These are phyloP conservation scores for Diaporthe amygdali DNA, from an alignment of 2,329 filamentous ascomycete genomes.

Conservation along the genomic window DNA sequence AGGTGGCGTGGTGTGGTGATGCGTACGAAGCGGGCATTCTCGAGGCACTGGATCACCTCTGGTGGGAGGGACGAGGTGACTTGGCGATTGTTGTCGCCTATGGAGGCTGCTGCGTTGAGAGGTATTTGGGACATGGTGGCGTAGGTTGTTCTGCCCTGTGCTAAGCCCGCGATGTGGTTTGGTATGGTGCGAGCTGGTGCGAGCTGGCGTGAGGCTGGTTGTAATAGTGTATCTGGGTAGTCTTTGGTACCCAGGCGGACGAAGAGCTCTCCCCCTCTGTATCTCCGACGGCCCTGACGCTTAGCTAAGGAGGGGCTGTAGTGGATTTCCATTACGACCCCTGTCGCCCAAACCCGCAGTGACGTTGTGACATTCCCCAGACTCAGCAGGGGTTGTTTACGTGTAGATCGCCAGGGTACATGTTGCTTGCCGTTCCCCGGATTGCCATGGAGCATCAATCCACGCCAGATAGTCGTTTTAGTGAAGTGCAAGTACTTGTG, in stretches of 20 bases:
- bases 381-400: conserved; percentile 2
- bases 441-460: not conserved
- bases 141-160: conserved; percentile 7
- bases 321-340: not conserved
- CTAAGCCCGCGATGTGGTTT: not conserved
- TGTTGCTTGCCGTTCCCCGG: not conserved
- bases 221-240: no score
- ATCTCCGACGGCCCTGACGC: not conserved
- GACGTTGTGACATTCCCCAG: conserved; percentile 19
- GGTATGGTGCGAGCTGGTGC: not conserved
- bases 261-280: not conserved
- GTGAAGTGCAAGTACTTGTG: not conserved
- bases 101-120: conserved; percentile 77
- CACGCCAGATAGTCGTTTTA: not conserved
- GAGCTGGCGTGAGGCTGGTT: not conserved
- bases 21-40: conserved; percentile 91
- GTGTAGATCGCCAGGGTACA: not conserved
- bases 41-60: conserved; percentile 88
- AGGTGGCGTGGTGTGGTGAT: not conserved
- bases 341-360: conserved; percentile 1
- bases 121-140: conserved; percentile 66
- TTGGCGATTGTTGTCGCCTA: conserved; percentile 74
- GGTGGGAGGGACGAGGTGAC: conserved; percentile 73
- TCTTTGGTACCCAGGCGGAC: not conserved
- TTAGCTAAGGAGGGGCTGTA: conserved; percentile 22